These are phyloP conservation scores for Cyberlindnera euphorbiiphila DNA, from an alignment of 805 yeast genomes.

Conservation along the genomic window DNA sequence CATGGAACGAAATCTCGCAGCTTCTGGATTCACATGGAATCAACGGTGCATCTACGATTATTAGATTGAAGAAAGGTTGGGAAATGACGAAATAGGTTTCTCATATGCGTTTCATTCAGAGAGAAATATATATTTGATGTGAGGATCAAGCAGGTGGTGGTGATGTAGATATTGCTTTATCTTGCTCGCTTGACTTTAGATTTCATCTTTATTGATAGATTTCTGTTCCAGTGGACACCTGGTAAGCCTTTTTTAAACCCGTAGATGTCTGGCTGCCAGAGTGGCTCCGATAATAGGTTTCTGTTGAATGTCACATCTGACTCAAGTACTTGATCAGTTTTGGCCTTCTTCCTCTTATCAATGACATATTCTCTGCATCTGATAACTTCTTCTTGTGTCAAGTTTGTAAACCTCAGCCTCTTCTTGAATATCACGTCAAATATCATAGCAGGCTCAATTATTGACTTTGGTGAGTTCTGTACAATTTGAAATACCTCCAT, in stretches of 20 bases:
- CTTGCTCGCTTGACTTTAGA: constrained; percentile 32
- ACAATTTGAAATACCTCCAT: constrained; percentile 78
- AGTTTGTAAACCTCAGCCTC: constrained; percentile 64
- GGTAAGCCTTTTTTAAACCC: constrained; percentile 39
- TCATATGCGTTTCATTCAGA: not conserved
- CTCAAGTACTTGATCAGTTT: constrained; percentile 20
- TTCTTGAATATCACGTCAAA: constrained; percentile 75
- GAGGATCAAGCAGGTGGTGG: not conserved
- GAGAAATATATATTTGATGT: not conserved
- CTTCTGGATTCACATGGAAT: constrained; percentile 35
- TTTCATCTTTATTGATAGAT: constrained; percentile 51
- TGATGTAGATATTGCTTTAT: not conserved
- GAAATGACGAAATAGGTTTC: constrained; percentile 28
- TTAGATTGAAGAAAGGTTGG: constrained; percentile 40
- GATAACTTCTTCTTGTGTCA: constrained; percentile 78
- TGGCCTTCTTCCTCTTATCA: constrained; percentile 43
- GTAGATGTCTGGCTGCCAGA: constrained; percentile 37
- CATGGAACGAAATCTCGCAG: constrained; percentile 43
- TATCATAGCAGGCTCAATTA: constrained; percentile 65
- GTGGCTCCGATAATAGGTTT: constrained; percentile 27
- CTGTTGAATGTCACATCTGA: constrained; percentile 27
- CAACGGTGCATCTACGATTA: constrained; percentile 28
- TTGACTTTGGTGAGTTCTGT: constrained; percentile 73
- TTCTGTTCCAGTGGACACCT: constrained; percentile 63
- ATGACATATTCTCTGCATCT: constrained; percentile 76